phyloP scores from a whole-genome alignment of 495 filamentous ascomycete species.

The Lindgomyces ingoldianus region DNA sequence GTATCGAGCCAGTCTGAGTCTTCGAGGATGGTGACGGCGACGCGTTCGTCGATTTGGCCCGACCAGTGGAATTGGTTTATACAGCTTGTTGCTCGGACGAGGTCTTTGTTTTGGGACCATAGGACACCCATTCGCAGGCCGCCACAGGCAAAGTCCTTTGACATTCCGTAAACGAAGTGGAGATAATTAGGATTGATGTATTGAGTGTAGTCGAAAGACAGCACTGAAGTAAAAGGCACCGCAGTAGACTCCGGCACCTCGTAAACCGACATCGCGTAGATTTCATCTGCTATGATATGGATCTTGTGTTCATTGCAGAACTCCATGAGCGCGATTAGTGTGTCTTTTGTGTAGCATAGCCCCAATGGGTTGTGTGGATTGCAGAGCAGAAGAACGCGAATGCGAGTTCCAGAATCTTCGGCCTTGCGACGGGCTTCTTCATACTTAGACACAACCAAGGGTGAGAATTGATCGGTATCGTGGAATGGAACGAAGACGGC shows the following conservation, averaged over 20 bases:
- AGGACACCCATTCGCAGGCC: constrained; percentile 60
- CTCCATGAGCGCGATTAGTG: constrained; percentile 50
- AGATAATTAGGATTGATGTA: constrained; percentile 55
- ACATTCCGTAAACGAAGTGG: constrained; percentile 63
- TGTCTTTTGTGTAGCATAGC: constrained; percentile 55
- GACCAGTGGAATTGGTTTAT: not conserved
- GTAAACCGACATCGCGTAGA: constrained; percentile 58
- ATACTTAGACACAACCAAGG: constrained; percentile 13
- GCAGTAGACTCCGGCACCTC: constrained; percentile 24
- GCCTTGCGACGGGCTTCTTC: constrained; percentile 26
- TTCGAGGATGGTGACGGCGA: not conserved
- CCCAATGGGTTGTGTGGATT: constrained; percentile 66
- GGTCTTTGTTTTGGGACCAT: constrained; percentile 54
- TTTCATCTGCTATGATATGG: constrained; percentile 64
- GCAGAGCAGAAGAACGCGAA: constrained; percentile 52
- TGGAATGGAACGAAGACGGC: not conserved
- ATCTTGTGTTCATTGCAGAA: constrained; percentile 58
- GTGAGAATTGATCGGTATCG: not conserved
- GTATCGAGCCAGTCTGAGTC: constrained; percentile 46
- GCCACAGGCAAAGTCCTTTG: constrained; percentile 61
- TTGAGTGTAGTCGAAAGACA: constrained; percentile 51
- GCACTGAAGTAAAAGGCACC: constrained; percentile 53
- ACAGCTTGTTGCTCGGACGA: not conserved
- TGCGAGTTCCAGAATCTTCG: constrained; percentile 16
- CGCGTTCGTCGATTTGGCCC: not conserved